A percentile compares a stretch with the other conserved stretches of the same genome.
Evolutionary conservation across 2,329 filamentous ascomycete species (phyloP).

Genomic region (Metarhizium anisopliae): DNA sequence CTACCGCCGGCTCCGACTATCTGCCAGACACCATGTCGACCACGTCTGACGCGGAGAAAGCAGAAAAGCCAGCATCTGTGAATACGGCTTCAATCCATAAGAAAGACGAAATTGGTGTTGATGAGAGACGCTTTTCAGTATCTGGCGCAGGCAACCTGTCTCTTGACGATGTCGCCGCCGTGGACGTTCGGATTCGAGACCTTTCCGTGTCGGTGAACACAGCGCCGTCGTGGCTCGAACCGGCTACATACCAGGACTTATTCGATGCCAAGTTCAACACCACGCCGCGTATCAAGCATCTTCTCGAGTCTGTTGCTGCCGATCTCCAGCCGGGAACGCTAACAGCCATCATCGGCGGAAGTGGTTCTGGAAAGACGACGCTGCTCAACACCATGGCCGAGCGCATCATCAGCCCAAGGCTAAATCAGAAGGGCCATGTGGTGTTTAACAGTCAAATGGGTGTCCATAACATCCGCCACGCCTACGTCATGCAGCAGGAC

Average conservation of each 20-base stretch:
- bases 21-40: neutral
- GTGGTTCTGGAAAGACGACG: constrained; percentile 65
- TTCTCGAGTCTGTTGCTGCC: constrained; percentile 56
- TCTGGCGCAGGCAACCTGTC: constrained; percentile 29
- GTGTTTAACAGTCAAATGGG: constrained; percentile 53
- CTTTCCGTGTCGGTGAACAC: constrained; percentile 50
- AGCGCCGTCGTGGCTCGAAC: constrained; percentile 43
- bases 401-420: constrained; percentile 48
- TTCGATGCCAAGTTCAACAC: constrained; percentile 29
- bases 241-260: constrained; percentile 34
- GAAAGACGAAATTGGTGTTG: constrained; percentile 4
- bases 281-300: constrained; percentile 33
- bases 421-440: constrained; percentile 43
- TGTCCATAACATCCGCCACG: constrained; percentile 46
- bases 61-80: constrained; percentile 23
- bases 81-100: constrained; percentile 14
- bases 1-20: neutral
- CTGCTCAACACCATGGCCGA: constrained; percentile 64
- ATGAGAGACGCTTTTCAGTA: constrained; percentile 17
- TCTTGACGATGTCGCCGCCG: constrained; percentile 45
- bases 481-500: constrained; percentile 72
- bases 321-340: constrained; percentile 56
- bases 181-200: constrained; percentile 43
- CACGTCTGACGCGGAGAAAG: constrained; percentile 19
- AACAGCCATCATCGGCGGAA: constrained; percentile 68